These are phyloP conservation scores for Saitozyma podzolica DNA, from an alignment of 768 basidiomycete species.

Conservation along the genomic window DNA sequence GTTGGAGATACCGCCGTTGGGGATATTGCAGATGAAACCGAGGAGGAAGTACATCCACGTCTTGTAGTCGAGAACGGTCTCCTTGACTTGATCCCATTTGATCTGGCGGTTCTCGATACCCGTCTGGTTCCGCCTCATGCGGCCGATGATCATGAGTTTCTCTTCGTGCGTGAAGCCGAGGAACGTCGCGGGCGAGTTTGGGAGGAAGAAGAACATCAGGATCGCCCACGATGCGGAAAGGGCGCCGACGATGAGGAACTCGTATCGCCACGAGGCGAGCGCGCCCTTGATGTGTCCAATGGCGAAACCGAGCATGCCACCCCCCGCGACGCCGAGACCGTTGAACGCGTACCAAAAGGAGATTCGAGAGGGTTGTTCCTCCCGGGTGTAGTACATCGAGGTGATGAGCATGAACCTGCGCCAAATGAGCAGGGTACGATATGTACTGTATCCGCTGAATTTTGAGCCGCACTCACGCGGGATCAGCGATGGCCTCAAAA, in stretches of 20 bases:
- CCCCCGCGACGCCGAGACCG: constrained; percentile 55
- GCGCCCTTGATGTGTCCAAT: constrained; percentile 52
- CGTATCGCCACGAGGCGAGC: constrained; percentile 52
- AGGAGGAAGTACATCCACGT: constrained; percentile 50
- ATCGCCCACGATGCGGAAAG: constrained; percentile 47
- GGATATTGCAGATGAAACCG: constrained; percentile 46
- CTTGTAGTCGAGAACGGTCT: constrained; percentile 46
- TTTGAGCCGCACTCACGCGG: constrained; percentile 37
- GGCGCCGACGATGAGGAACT: constrained; percentile 49
- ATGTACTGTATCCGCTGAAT: too few relatives aligned
- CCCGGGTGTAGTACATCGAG: constrained; percentile 54
- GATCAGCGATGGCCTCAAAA: constrained; percentile 55
- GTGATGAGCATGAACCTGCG: constrained; percentile 53
- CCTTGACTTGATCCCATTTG: constrained; percentile 50
- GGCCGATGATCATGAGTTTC: constrained; percentile 35
- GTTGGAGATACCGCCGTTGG: constrained; percentile 51
- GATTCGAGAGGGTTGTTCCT: constrained; percentile 55
- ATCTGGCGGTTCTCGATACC: constrained; percentile 50
- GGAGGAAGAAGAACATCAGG: constrained; percentile 40
- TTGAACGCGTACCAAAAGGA: constrained; percentile 55
- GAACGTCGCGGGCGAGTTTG: constrained; percentile 48
- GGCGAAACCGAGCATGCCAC: constrained; percentile 54
- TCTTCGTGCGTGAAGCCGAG: constrained; percentile 48
- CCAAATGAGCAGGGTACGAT: background rate
- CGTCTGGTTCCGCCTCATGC: constrained; percentile 51